phyloP scores from a whole-genome alignment of 345 rosid species.

The Sonneratia alba region DNA sequence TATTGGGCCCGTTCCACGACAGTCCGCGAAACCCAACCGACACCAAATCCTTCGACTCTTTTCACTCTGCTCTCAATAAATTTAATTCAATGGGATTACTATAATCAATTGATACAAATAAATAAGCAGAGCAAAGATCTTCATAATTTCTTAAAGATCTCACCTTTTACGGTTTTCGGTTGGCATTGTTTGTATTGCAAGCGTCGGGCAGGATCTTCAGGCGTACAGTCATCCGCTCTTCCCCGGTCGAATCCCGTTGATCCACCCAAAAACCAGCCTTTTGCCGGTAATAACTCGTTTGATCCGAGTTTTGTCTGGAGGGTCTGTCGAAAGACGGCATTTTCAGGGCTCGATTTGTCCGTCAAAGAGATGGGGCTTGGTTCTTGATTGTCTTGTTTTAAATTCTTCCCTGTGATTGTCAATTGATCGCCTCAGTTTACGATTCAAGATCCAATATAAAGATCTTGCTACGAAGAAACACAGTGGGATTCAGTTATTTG shows the following conservation, averaged over 20 bases:
- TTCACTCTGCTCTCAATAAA: background rate
- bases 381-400: background rate
- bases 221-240: background rate
- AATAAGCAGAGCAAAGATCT: no score
- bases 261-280: background rate
- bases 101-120: no score
- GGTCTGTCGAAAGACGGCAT: background rate
- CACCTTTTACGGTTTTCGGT: background rate
- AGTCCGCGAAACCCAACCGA: slow-evolving; percentile 8
- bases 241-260: background rate
- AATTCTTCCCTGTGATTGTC: background rate
- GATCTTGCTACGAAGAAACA: background rate
- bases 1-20: background rate
- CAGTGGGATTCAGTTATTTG: background rate
- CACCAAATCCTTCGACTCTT: background rate
- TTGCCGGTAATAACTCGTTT: background rate
- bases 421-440: no score
- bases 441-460: background rate
- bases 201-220: background rate
- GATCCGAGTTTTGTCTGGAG: background rate
- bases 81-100: background rate
- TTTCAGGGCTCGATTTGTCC: background rate
- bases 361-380: background rate
- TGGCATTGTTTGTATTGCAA: background rate
- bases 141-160: no score